Percentiles rank a stretch among this genome's conserved stretches.
Evolutionary conservation across 345 rosid genomes (phyloP).

Genomic region (Turnera subulata): DNA sequence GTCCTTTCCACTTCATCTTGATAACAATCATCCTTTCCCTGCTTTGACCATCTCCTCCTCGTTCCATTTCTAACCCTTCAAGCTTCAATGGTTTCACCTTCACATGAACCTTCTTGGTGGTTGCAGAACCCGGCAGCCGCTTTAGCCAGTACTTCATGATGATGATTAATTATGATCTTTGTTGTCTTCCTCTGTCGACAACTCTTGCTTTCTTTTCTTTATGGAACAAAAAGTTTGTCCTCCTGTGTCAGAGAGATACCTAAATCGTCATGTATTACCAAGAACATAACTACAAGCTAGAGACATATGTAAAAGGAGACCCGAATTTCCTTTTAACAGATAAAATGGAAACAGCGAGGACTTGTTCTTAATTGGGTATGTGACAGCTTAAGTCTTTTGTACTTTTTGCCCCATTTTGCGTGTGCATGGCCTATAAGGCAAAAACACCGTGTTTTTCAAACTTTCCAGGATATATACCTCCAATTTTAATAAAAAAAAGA

Average conservation of each 20-base stretch:
- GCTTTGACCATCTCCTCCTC: slow-evolving; percentile 3
- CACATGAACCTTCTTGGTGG: slow-evolving; percentile 24
- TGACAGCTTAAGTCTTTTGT: not conserved
- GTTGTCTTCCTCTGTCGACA: not conserved
- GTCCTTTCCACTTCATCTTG: slow-evolving; percentile 34
- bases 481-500: too few relatives aligned
- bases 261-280: too few relatives aligned
- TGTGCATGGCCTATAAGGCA: too few relatives aligned
- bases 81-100: slow-evolving; percentile 36
- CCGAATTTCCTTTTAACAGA: not conserved
- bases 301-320: too few relatives aligned
- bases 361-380: not conserved
- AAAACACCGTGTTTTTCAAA: too few relatives aligned
- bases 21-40: slow-evolving; percentile 10
- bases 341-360: slow-evolving; percentile 2
- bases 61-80: slow-evolving; percentile 16
- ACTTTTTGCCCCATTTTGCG: too few relatives aligned
- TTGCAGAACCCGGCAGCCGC: not conserved
- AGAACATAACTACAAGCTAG: too few relatives aligned
- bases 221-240: too few relatives aligned
- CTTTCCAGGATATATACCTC: too few relatives aligned
- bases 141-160: not conserved
- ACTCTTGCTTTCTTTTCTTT: too few relatives aligned
- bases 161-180: too few relatives aligned
- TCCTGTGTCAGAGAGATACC: too few relatives aligned